These are phyloP conservation scores for Clarireedia hainanense DNA, from an alignment of 2,329 filamentous ascomycete species.

Conservation along the genomic window DNA sequence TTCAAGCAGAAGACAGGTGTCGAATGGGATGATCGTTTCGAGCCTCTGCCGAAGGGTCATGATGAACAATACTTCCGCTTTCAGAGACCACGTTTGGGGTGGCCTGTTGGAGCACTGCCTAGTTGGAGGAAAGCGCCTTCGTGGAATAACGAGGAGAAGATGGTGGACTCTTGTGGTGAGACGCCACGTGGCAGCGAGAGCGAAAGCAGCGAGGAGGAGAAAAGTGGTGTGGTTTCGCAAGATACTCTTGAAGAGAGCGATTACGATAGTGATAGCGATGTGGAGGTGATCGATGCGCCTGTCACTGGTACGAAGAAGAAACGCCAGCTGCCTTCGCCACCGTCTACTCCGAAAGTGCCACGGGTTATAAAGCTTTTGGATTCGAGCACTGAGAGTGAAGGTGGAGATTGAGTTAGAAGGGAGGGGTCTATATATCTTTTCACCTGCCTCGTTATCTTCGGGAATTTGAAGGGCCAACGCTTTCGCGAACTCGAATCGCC, in stretches of 20 bases:
- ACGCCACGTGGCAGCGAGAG: neutral
- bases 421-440: neutral
- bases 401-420: neutral
- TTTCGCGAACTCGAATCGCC: too few relatives aligned
- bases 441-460: neutral
- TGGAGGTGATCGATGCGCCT: neutral
- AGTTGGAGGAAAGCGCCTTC: slow-evolving; percentile 1
- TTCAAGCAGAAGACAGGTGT: slow-evolving; percentile 52
- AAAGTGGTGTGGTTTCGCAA: neutral
- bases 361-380: neutral
- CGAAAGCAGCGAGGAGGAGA: neutral
- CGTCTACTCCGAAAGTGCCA: neutral
- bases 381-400: neutral
- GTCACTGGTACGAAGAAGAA: neutral
- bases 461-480: neutral
- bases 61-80: slow-evolving; percentile 10
- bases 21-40: slow-evolving; percentile 47
- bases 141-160: neutral
- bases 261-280: slow-evolving; percentile 8
- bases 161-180: neutral
- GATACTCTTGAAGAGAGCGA: neutral
- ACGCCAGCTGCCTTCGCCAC: neutral
- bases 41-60: slow-evolving; percentile 7
- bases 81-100: slow-evolving; percentile 10
- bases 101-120: slow-evolving; percentile 17